A percentile compares a stretch with the other conserved stretches of the same genome.
These are phyloP conservation scores for Cenchrus americanus DNA, from an alignment of 176 grass and related monocot genomes.

Conservation along the genomic window DNA sequence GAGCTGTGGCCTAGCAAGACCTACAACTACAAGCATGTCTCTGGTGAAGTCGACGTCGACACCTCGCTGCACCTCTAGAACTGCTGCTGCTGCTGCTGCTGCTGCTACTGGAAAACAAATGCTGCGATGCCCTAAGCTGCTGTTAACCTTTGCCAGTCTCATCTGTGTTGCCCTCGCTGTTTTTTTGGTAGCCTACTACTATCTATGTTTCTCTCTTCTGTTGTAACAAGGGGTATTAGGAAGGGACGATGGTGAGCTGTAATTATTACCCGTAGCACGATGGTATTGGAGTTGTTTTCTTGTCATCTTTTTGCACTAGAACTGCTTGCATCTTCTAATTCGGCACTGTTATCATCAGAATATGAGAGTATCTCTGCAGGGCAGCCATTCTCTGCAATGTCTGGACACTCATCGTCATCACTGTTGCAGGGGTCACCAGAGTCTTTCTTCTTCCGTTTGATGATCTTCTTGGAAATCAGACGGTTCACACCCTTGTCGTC, in stretches of 20 bases:
- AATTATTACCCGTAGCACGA: slow-evolving; percentile 68
- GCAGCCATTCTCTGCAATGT: slow-evolving; percentile 52
- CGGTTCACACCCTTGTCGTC: slow-evolving; percentile 60
- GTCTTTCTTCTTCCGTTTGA: slow-evolving; percentile 72
- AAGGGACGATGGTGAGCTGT: slow-evolving; percentile 45
- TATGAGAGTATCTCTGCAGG: slow-evolving; percentile 49
- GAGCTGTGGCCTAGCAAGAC: slow-evolving; percentile 52
- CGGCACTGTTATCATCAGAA: slow-evolving; percentile 32
- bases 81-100: slow-evolving; percentile 26
- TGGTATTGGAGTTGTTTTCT: slow-evolving; percentile 39
- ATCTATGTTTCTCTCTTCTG: slow-evolving; percentile 45
- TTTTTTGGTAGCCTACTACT: slow-evolving; percentile 49
- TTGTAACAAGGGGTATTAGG: slow-evolving; percentile 37
- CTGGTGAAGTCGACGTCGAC: slow-evolving; percentile 65
- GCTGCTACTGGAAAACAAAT: slow-evolving; percentile 39
- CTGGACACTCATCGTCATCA: slow-evolving; percentile 21
- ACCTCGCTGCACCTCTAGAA: slow-evolving; percentile 82
- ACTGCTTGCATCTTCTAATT: slow-evolving; percentile 50
- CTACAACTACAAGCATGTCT: slow-evolving; percentile 41
- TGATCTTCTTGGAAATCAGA: slow-evolving; percentile 60
- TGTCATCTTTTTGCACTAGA: slow-evolving; percentile 42
- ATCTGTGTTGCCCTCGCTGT: slow-evolving; percentile 37
- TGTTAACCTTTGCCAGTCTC: slow-evolving; percentile 40
- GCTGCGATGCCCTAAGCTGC: slow-evolving; percentile 39
- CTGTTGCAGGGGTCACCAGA: slow-evolving; percentile 5